Conservation (phyloP, 2,329 filamentous ascomycete genomes). For the Pseudogymnoascus sp. region DNA sequence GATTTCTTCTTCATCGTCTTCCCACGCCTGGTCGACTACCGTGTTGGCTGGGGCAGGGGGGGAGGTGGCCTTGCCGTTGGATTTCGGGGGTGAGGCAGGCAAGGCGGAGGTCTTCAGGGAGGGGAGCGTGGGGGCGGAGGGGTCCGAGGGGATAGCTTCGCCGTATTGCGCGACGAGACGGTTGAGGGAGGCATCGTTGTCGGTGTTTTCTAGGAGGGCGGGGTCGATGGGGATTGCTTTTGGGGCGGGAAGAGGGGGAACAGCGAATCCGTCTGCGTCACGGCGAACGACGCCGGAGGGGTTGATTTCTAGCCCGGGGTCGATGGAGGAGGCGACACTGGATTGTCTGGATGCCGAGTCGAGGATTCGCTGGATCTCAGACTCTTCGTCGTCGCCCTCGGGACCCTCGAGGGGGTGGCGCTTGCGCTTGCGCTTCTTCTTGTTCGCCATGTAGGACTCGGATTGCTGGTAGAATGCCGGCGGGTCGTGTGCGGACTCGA, state of each 20-base stretch:
- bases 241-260: conserved; percentile 42
- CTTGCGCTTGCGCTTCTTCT: conserved; percentile 39
- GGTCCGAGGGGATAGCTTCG: background rate
- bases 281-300: conserved; percentile 34
- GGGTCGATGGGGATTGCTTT: conserved; percentile 31
- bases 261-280: conserved; percentile 62
- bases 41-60: conserved; percentile 13
- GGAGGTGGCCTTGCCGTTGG: conserved; percentile 19
- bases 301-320: conserved; percentile 12
- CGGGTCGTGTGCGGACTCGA: conserved; percentile 71
- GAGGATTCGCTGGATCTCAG: conserved; percentile 19
- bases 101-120: conserved; percentile 8
- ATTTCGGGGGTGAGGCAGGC: conserved; percentile 5
- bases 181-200: conserved; percentile 17
- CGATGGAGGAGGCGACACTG: conserved; percentile 10
- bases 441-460: conserved; percentile 48
- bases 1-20: conserved; percentile 48
- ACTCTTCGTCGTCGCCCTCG: conserved; percentile 11
- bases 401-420: conserved; percentile 25
- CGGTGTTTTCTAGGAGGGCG: conserved; percentile 23
- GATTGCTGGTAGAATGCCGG: conserved; percentile 69
- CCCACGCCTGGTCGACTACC: conserved; percentile 46
- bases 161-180: conserved; percentile 12
- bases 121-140: too few species aligned
- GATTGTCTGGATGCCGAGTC: conserved; percentile 17